phyloP scores from a whole-genome alignment of 768 basidiomycete species.

The Neoboletus brunneissimus region DNA sequence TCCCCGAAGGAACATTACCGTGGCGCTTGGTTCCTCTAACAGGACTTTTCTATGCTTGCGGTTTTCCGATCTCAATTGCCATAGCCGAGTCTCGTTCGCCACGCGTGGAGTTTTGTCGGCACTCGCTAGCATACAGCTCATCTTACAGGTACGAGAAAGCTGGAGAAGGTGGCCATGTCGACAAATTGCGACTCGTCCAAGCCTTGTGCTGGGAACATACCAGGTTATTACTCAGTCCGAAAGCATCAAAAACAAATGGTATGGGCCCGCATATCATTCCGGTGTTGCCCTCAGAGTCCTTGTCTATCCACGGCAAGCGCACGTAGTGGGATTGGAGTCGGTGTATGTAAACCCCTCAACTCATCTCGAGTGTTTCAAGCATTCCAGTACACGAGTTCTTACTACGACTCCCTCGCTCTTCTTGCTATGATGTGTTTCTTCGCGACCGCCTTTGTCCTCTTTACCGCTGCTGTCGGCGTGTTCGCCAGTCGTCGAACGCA shows the following conservation, averaged over 20 bases:
- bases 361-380: neutral
- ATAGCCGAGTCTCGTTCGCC: too few species aligned
- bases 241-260: neutral
- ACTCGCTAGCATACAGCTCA: neutral
- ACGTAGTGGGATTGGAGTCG: neutral
- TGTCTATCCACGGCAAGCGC: neutral
- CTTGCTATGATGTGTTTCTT: slow-evolving; percentile 10
- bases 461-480: slow-evolving; percentile 6
- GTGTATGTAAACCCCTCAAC: slow-evolving; percentile 7
- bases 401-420: neutral
- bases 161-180: neutral
- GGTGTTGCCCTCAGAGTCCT: slow-evolving; percentile 1
- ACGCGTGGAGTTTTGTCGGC: neutral
- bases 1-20: too few species aligned
- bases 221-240: neutral
- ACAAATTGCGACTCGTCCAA: neutral
- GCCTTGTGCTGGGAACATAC: neutral
- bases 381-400: slow-evolving; percentile 8
- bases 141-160: neutral
- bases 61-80: too few species aligned
- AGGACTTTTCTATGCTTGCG: too few species aligned
- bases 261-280: neutral
- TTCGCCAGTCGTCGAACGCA: slow-evolving; percentile 9
- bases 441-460: slow-evolving; percentile 2
- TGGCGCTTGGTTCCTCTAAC: too few species aligned